phyloP scores from a whole-genome alignment of 257 asterid genomes.

The Nyctanthes arbortristis region DNA sequence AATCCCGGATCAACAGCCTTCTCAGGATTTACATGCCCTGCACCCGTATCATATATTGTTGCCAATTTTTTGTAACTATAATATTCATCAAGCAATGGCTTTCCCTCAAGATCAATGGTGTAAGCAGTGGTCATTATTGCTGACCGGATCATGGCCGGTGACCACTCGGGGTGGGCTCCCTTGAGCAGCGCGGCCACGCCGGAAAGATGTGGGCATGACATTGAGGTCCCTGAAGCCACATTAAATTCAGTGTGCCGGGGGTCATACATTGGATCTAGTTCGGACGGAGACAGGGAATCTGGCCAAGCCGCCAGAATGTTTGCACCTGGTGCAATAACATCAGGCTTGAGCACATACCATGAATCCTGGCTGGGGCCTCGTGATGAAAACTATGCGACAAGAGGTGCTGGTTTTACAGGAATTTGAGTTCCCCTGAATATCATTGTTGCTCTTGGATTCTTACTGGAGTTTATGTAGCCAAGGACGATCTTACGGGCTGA shows the following conservation, averaged over 20 bases:
- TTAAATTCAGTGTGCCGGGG: slow-evolving; percentile 61
- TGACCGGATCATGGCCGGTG: slow-evolving; percentile 89
- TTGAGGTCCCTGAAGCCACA: slow-evolving; percentile 78
- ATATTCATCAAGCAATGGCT: slow-evolving; percentile 58
- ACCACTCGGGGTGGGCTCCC: slow-evolving; percentile 92
- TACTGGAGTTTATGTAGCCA: slow-evolving; percentile 46
- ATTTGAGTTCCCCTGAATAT: slow-evolving; percentile 62
- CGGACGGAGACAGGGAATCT: slow-evolving; percentile 58
- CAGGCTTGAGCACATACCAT: slow-evolving; percentile 60
- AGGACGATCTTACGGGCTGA: slow-evolving; percentile 40
- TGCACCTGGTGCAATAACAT: slow-evolving; percentile 86
- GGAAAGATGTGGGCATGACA: slow-evolving; percentile 92
- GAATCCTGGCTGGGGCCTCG: slow-evolving; percentile 73
- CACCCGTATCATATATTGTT: slow-evolving; percentile 63
- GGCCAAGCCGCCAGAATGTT: slow-evolving; percentile 95
- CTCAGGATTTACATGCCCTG: slow-evolving; percentile 80
- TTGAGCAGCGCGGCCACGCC: slow-evolving; percentile 83
- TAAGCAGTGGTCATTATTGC: slow-evolving; percentile 90
- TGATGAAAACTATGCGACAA: slow-evolving; percentile 84
- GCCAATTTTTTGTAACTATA: slow-evolving; percentile 49
- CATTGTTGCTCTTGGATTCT: slow-evolving; percentile 59
- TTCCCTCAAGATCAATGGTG: slow-evolving; percentile 44
- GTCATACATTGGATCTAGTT: slow-evolving; percentile 53
- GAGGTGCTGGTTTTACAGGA: slow-evolving; percentile 78
- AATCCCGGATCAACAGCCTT: slow-evolving; percentile 79